Conservation (phyloP, 306 rosid species). For the Lagenaria siceraria region DNA sequence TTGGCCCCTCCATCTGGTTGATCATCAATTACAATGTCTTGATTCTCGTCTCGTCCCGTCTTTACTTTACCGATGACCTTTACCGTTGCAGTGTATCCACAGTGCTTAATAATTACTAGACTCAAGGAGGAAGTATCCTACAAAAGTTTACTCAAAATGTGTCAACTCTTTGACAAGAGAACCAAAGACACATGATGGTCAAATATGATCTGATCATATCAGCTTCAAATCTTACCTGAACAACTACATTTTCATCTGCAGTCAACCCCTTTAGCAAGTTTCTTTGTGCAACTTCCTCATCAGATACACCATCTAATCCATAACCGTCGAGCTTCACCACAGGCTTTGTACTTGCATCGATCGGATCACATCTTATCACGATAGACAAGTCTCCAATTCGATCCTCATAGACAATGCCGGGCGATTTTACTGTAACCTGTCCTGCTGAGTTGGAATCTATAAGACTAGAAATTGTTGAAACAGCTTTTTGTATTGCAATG, state of each 20-base stretch:
- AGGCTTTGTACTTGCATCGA: slow-evolving; percentile 23
- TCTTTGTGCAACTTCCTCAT: slow-evolving; percentile 37
- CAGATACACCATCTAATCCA: slow-evolving; percentile 12
- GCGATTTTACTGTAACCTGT: slow-evolving; percentile 13
- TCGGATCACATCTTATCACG: slow-evolving; percentile 28
- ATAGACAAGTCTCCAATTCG: slow-evolving; percentile 55
- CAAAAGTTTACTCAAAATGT: slow-evolving; percentile 4
- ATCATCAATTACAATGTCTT: slow-evolving; percentile 58
- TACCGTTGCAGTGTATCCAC: slow-evolving; percentile 80
- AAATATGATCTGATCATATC: not conserved
- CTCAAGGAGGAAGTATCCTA: slow-evolving; percentile 79
- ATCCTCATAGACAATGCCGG: slow-evolving; percentile 31
- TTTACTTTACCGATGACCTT: slow-evolving; percentile 54
- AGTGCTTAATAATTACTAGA: slow-evolving; percentile 50
- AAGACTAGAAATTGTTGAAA: slow-evolving; percentile 43
- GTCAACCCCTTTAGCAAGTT: slow-evolving; percentile 77
- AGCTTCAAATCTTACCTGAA: slow-evolving; percentile 45
- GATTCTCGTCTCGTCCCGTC: slow-evolving; percentile 34
- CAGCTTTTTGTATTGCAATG: slow-evolving; percentile 57
- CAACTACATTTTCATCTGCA: slow-evolving; percentile 78
- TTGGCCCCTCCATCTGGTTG: slow-evolving; percentile 91
- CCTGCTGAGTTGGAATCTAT: slow-evolving; percentile 26
- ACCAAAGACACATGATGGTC: not conserved
- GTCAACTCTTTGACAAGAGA: not conserved
- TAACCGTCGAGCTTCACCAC: slow-evolving; percentile 9